These are phyloP conservation scores for Calonectria montana DNA, from an alignment of 2,329 filamentous ascomycete genomes.

Conservation along the genomic window DNA sequence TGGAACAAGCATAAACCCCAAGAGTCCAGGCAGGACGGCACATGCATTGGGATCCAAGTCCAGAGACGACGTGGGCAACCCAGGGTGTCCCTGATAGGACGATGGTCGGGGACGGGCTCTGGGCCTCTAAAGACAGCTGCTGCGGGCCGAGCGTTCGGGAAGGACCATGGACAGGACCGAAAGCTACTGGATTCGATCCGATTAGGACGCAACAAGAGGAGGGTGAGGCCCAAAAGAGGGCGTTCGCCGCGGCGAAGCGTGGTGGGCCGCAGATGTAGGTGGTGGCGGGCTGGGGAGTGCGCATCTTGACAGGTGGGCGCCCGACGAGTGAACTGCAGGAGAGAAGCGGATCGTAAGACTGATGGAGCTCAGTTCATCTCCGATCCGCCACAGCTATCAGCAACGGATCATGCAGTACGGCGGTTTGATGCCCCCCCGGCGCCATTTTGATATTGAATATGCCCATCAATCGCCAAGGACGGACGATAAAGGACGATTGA, in stretches of 20 bases:
- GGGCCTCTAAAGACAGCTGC: conserved; percentile 14
- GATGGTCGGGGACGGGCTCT: neutral
- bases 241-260: conserved; percentile 38
- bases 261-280: conserved; percentile 26
- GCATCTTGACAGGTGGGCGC: conserved; percentile 32
- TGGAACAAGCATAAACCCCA: conserved; percentile 35
- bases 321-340: conserved; percentile 13
- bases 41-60: conserved; percentile 9
- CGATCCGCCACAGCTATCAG: conserved; percentile 13
- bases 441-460: conserved; percentile 7
- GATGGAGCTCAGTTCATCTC: conserved; percentile 24
- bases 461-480: neutral
- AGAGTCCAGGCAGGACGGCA: conserved; percentile 16
- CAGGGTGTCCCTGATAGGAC: conserved; percentile 1
- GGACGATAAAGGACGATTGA: neutral
- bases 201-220: conserved; percentile 3
- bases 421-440: neutral
- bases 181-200: conserved; percentile 7
- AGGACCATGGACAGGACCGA: conserved; percentile 10
- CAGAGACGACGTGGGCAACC: conserved; percentile 11
- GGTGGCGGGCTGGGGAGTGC: conserved; percentile 26
- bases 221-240: conserved; percentile 33
- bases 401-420: neutral
- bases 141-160: conserved; percentile 29
- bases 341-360: conserved; percentile 15